phyloP scores from a whole-genome alignment of 139 green algal genomes.

The Tetradesmus lagerheimii region DNA sequence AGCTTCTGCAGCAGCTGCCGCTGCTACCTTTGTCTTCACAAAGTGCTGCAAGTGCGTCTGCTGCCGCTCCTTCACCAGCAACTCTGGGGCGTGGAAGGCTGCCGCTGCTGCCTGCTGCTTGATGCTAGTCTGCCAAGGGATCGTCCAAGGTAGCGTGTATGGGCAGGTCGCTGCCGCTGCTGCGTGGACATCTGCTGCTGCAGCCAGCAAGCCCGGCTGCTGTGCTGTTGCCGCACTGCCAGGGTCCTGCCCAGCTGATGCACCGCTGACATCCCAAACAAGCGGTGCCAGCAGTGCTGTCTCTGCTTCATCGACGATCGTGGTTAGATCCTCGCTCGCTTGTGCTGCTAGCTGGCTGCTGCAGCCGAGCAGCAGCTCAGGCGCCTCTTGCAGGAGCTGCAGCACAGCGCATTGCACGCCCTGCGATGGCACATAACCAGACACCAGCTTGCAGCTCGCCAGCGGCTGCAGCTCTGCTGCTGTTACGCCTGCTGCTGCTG shows the following conservation, averaged over 20 bases:
- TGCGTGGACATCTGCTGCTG: not conserved
- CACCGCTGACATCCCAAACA: not conserved
- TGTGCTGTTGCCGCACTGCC: not conserved
- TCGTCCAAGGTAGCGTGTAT: not conserved
- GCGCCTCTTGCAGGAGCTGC: constrained; percentile 30
- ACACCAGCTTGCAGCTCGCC: not conserved
- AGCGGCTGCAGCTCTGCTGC: not conserved
- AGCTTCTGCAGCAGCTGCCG: not conserved
- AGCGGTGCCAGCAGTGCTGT: not conserved
- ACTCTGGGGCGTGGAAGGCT: not conserved
- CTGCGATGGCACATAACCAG: not conserved
- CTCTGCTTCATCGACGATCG: constrained; percentile 28
- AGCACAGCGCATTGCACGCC: not conserved
- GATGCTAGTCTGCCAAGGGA: not conserved
- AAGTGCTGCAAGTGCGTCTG: constrained; percentile 15
- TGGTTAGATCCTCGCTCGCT: not conserved
- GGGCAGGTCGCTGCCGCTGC: not conserved
- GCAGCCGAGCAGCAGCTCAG: not conserved
- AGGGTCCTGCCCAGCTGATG: not conserved
- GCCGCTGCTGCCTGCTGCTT: not conserved
- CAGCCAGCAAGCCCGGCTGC: not conserved
- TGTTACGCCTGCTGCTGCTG: not conserved
- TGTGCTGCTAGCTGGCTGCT: constrained; percentile 10
- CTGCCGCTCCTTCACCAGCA: constrained; percentile 32
- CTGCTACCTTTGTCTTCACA: not conserved